Percentiles rank a stretch among this genome's conserved stretches.
Evolutionary conservation across 2,329 filamentous ascomycete genomes (phyloP).

Genomic region (Nigrograna mackinnonii): DNA sequence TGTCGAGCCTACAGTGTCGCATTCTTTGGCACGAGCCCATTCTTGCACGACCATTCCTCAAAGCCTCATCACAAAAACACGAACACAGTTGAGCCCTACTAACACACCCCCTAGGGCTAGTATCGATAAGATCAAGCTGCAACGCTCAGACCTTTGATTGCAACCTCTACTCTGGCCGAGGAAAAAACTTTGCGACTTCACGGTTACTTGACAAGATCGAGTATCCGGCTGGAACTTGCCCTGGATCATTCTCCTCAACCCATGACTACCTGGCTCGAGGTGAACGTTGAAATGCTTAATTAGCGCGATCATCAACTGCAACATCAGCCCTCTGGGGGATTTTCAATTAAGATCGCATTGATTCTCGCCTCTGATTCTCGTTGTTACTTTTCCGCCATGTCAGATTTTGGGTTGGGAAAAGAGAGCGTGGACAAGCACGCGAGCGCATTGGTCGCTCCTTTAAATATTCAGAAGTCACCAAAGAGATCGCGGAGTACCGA

Average conservation of each 20-base stretch:
- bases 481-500: conserved; percentile 25
- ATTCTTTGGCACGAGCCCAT: conserved; percentile 25
- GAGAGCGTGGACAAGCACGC: conserved; percentile 35
- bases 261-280: too few species aligned
- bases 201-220: conserved; percentile 1
- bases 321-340: too few species aligned
- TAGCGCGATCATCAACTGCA: too few species aligned
- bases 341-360: too few species aligned
- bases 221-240: too few species aligned
- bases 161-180: too few species aligned
- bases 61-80: conserved; percentile 25
- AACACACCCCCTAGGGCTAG: conserved; percentile 19
- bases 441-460: conserved; percentile 39
- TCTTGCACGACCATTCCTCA: conserved; percentile 28
- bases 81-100: conserved; percentile 19
- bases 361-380: conserved; percentile 3
- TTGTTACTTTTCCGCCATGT: conserved; percentile 21
- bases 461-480: conserved; percentile 41
- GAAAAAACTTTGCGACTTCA: too few species aligned
- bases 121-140: conserved; percentile 16
- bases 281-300: too few species aligned
- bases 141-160: too few species aligned
- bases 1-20: conserved; percentile 23
- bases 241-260: too few species aligned
- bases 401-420: conserved; percentile 26